Percentiles rank a stretch among this genome's conserved stretches.
Conservation (phyloP, 2,329 filamentous ascomycete species). For the Hysterium pulicare region DNA sequence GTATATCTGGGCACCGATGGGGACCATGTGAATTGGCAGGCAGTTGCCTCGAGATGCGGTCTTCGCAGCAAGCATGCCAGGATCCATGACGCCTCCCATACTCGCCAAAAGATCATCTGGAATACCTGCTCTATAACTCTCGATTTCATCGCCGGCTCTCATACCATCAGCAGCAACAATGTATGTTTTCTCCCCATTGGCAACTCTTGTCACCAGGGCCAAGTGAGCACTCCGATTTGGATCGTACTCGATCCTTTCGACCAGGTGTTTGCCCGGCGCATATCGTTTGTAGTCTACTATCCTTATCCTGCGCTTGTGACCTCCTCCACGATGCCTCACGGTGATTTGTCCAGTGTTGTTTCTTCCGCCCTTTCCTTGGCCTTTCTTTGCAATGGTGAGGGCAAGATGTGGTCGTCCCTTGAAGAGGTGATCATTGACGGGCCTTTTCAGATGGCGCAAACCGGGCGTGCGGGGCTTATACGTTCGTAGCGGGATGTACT, state of each 20-base stretch:
- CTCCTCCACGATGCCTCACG: constrained; percentile 87
- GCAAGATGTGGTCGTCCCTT: constrained; percentile 80
- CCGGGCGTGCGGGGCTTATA: constrained; percentile 94
- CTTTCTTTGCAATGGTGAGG: constrained; percentile 88
- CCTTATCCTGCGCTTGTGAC: constrained; percentile 85
- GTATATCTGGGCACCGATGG: constrained; percentile 87
- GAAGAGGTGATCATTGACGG: constrained; percentile 95
- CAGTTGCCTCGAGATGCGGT: constrained; percentile 95
- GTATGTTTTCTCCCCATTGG: constrained; percentile 76
- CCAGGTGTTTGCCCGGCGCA: constrained; percentile 75
- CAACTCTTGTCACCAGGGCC: constrained; percentile 74
- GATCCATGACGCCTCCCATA: constrained; percentile 91
- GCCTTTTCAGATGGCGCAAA: constrained; percentile 83
- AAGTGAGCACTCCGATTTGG: constrained; percentile 91
- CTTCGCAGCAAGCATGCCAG: constrained; percentile 91
- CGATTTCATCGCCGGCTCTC: constrained; percentile 83
- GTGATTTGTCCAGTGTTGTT: constrained; percentile 85
- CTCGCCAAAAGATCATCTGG: constrained; percentile 79
- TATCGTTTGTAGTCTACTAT: constrained; percentile 84
- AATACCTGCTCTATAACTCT: constrained; percentile 89
- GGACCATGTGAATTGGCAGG: constrained; percentile 91
- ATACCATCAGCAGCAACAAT: constrained; percentile 95
- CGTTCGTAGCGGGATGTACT: constrained; percentile 61
- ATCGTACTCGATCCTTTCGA: constrained; percentile 95
- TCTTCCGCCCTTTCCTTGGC: constrained; percentile 86